Base-by-base conservation (phyloP, 164 flowering plant genomes). In the Hamamelis virginiana region DNA sequence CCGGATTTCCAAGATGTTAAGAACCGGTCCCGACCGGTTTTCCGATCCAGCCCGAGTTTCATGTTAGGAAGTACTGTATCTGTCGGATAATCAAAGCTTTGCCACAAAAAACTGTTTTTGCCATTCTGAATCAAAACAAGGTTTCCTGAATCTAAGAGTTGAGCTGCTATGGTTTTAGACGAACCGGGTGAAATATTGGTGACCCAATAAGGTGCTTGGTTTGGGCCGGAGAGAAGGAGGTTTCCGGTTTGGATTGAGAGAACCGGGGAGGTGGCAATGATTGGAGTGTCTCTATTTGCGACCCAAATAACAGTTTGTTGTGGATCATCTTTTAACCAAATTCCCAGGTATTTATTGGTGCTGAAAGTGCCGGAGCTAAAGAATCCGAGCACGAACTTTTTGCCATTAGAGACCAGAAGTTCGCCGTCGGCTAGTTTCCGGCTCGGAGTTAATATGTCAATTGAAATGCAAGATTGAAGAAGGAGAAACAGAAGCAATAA, bases 1-100 rank as follows among this genome's bases (percentile, higher is more conserved):
- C 41, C 6, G 2, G 41, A 33, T 33, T 33, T 33, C 41, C 41
- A 33, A 33, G 41, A 84, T 0, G 82, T 77, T 9, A 86, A 18
- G 38, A 19, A 25, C 62, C 80, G 57, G 16, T 87, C 68, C 46
- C 62, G 45, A 11, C 90, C 85, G 1, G 75, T 78, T 52, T 14
- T 73, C n/a, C 28, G 1, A 69, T 83, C 75, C 69, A 70, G n/a
- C 1, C 90, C 90, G 2, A 87, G 48, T 41, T 81, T 83, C 89
- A 83, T 82, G 0, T 65, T 67, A 0, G 87, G 86, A 1, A 88
- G 25, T 4, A 74, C 11, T 0, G 84, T 76, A 50, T 86, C 68
- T 0, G 80, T 64, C 0, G 87, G 86, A 59, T 75, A 59, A 73
- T 86, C 87, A 64, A 83, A 87, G 72, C 91, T 84, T 52, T 87